These are phyloP conservation scores for Exutisphaerella laricina DNA, from an alignment of 2,329 filamentous ascomycete species.

Conservation along the genomic window DNA sequence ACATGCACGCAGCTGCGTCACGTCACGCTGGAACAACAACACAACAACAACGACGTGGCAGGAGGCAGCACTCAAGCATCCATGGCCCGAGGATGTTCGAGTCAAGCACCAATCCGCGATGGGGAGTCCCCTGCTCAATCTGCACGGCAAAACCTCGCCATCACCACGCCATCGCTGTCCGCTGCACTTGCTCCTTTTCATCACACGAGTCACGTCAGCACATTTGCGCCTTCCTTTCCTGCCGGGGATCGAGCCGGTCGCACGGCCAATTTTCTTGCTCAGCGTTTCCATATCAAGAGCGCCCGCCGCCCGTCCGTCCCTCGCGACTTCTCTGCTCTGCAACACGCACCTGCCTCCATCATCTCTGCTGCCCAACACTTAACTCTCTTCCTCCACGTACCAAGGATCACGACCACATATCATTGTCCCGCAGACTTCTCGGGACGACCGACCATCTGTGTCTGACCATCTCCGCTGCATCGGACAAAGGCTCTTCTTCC, in stretches of 20 bases:
- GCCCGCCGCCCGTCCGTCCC: slow-evolving; percentile 15
- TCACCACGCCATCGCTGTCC: slow-evolving; percentile 4
- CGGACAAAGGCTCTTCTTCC: slow-evolving; percentile 23
- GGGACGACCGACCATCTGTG: slow-evolving; percentile 2
- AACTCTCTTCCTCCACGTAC: neutral
- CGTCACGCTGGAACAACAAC: no score
- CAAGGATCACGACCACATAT: slow-evolving; percentile 2
- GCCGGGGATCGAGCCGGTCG: neutral
- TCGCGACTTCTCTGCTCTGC: slow-evolving; percentile 12
- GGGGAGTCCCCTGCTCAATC: slow-evolving; percentile 1
- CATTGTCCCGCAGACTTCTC: neutral
- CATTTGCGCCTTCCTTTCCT: neutral
- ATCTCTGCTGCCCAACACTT: slow-evolving; percentile 17
- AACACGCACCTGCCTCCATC: slow-evolving; percentile 13
- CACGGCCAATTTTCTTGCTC: neutral
- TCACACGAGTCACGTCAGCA: slow-evolving; percentile 11
- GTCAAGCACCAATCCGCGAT: slow-evolving; percentile 8
- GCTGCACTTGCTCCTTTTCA: slow-evolving; percentile 4
- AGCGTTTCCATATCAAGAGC: slow-evolving; percentile 23
- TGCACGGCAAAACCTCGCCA: slow-evolving; percentile 1
- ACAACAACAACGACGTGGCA: no score
- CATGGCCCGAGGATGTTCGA: neutral
- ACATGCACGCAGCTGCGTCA: no score
- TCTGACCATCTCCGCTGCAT: neutral
- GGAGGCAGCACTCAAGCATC: neutral